phyloP scores from a whole-genome alignment of 2,329 filamentous ascomycete genomes.

The Nigrospora sphaerica region DNA sequence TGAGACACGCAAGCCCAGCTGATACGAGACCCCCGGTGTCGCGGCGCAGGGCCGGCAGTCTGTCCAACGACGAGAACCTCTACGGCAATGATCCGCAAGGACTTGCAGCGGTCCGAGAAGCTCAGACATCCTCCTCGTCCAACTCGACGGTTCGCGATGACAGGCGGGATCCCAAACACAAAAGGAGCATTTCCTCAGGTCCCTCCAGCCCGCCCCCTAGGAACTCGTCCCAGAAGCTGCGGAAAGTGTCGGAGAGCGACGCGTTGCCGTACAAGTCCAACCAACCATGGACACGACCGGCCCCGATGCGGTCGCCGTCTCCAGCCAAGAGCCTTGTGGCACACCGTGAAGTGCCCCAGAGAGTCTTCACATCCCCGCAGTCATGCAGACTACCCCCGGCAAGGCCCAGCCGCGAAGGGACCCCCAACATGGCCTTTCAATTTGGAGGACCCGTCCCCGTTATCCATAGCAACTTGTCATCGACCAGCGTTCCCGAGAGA shows the following conservation, averaged over 20 bases:
- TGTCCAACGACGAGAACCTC: slow-evolving; percentile 40
- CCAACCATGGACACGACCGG: slow-evolving; percentile 18
- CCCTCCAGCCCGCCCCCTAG: slow-evolving; percentile 56
- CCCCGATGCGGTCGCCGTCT: slow-evolving; percentile 19
- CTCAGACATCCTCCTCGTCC: slow-evolving; percentile 65
- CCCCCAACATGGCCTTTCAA: slow-evolving; percentile 53
- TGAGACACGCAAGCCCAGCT: slow-evolving; percentile 47
- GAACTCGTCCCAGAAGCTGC: slow-evolving; percentile 53
- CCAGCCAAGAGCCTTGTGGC: slow-evolving; percentile 23
- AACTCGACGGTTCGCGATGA: slow-evolving; percentile 58
- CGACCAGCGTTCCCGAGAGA: slow-evolving; percentile 39
- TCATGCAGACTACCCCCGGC: slow-evolving; percentile 38
- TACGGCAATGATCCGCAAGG: slow-evolving; percentile 44
- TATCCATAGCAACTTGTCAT: slow-evolving; percentile 56
- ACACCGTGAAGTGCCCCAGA: slow-evolving; percentile 16
- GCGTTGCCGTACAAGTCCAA: slow-evolving; percentile 31
- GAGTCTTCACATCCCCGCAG: slow-evolving; percentile 18
- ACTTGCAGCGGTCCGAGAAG: slow-evolving; percentile 61
- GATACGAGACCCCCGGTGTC: slow-evolving; percentile 54
- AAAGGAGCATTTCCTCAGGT: slow-evolving; percentile 37
- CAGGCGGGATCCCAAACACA: slow-evolving; percentile 28
- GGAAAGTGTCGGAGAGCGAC: slow-evolving; percentile 27
- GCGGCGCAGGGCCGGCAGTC: slow-evolving; percentile 48
- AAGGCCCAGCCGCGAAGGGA: slow-evolving; percentile 63
- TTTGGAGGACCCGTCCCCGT: slow-evolving; percentile 43